phyloP scores from a whole-genome alignment of 1,139 yeast genomes.

The Scheffersomyces insectosa region DNA sequence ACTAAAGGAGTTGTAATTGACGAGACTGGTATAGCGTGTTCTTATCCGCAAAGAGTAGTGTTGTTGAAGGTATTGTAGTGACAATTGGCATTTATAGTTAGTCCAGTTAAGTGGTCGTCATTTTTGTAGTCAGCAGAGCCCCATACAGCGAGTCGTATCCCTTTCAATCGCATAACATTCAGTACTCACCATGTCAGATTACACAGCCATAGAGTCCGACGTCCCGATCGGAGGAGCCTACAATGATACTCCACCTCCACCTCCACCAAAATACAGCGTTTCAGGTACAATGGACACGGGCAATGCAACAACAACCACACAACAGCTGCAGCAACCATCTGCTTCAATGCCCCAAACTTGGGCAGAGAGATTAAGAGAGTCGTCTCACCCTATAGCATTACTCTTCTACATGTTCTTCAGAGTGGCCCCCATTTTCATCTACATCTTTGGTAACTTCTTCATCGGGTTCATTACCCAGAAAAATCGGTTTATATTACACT shows the following conservation, averaged over 20 bases:
- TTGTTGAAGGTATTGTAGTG: no score
- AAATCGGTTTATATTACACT: slow-evolving; percentile 68
- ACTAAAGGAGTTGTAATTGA: no score
- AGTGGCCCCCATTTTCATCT: slow-evolving; percentile 61
- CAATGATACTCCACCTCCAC: neutral
- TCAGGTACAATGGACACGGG: neutral
- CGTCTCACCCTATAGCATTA: slow-evolving; percentile 83
- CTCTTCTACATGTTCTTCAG: slow-evolving; percentile 65
- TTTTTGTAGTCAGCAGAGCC: no score
- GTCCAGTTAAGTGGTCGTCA: no score
- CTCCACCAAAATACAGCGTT: neutral
- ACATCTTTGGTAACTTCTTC: slow-evolving; percentile 69
- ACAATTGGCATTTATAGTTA: no score
- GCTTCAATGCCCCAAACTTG: slow-evolving; percentile 4
- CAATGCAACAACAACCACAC: neutral
- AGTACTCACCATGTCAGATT: slow-evolving; percentile 6
- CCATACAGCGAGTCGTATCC: no score
- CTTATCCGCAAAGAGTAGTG: no score
- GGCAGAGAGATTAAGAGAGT: slow-evolving; percentile 29
- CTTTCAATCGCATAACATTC: no score
- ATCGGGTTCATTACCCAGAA: slow-evolving; percentile 43
- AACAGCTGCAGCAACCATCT: neutral
- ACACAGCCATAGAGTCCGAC: slow-evolving; percentile 12
- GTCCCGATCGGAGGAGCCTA: neutral
- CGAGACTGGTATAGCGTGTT: no score